Evolutionary conservation across 345 rosid species (phyloP).

Genomic region (Citrus maxima): DNA sequence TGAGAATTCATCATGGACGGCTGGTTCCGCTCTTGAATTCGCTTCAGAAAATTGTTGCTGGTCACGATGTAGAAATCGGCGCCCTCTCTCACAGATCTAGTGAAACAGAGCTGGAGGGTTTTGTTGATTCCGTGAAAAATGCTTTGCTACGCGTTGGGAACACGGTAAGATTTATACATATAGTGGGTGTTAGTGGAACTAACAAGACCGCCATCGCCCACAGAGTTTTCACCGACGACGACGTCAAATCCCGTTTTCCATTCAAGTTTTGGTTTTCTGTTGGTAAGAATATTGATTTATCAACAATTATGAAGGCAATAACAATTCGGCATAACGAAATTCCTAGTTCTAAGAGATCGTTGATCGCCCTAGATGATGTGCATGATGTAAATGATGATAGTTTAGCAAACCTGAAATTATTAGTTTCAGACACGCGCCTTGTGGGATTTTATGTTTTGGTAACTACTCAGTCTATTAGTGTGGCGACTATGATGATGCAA

Average conservation of each 20-base stretch:
- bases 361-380: neutral
- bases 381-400: too few species aligned
- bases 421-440: too few species aligned
- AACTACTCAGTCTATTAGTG: neutral
- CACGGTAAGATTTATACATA: neutral
- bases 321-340: neutral
- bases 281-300: neutral
- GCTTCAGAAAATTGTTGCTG: neutral
- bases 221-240: neutral
- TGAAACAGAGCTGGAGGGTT: neutral
- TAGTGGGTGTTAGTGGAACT: neutral
- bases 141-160: neutral
- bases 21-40: neutral
- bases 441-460: too few species aligned
- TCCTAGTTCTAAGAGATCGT: neutral
- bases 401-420: too few species aligned
- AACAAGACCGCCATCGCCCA: neutral
- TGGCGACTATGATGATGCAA: neutral
- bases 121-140: neutral
- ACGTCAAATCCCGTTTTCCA: neutral
- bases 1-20: neutral
- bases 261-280: neutral
- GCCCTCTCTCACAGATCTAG: neutral
- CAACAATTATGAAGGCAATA: neutral
- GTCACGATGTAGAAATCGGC: neutral